Percentiles rank a stretch among this genome's conserved stretches.
phyloP scores from a whole-genome alignment of 2,329 filamentous ascomycete genomes.

The Escovopsis sp. region DNA sequence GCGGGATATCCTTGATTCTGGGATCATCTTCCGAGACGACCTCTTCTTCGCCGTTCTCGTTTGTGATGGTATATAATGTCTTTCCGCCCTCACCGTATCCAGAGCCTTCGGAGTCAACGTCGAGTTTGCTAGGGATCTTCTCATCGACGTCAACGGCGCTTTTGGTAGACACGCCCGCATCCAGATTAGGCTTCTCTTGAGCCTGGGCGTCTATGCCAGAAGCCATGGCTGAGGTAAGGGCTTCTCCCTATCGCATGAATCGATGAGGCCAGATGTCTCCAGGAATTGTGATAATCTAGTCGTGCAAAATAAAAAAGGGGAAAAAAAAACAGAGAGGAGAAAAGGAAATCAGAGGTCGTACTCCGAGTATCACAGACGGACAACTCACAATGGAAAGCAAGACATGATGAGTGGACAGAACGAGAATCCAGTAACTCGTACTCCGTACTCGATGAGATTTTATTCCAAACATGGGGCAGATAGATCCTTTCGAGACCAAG shows the following conservation, averaged over 20 bases:
- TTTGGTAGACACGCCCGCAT: constrained; percentile 1
- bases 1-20: constrained; percentile 37
- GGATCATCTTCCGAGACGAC: constrained; percentile 30
- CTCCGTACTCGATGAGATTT: no score
- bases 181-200: constrained; percentile 1
- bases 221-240: no score
- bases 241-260: no score
- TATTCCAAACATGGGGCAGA: no score
- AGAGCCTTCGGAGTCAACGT: constrained; percentile 5
- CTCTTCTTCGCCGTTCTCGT: constrained; percentile 13
- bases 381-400: no score
- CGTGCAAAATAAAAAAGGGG: neutral
- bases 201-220: neutral
- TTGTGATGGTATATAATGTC: constrained; percentile 8
- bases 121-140: constrained; percentile 3
- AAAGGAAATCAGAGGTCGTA: no score
- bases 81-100: constrained; percentile 1
- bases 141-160: constrained; percentile 5
- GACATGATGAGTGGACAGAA: no score
- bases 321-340: neutral
- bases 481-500: no score
- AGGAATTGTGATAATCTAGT: neutral
- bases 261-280: no score
- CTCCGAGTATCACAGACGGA: no score
- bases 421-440: no score